Percentiles rank a stretch among this genome's conserved stretches.
phyloP scores from a whole-genome alignment of 164 flowering plant species.

The Stephania japonica region DNA sequence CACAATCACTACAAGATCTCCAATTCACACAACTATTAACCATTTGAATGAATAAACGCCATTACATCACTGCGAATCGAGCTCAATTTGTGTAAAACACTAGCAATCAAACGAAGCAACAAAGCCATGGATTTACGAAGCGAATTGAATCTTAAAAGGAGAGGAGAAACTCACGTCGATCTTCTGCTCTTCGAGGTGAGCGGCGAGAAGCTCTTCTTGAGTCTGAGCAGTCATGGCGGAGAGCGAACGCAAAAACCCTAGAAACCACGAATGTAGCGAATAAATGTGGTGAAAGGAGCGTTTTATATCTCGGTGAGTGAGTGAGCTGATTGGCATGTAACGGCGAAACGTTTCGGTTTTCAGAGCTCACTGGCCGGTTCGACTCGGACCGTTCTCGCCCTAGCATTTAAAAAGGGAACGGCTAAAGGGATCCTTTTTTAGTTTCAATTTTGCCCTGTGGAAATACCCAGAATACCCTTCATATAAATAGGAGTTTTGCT shows the following conservation, averaged over 20 bases:
- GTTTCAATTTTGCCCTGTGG: too few relatives aligned
- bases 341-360: too few relatives aligned
- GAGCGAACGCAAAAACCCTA: conserved; percentile 6
- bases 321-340: too few relatives aligned
- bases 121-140: neutral
- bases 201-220: conserved; percentile 61
- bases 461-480: too few relatives aligned
- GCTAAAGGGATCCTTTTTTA: too few relatives aligned
- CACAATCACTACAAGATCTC: neutral
- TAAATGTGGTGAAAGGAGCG: neutral
- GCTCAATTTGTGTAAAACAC: neutral
- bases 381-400: too few relatives aligned
- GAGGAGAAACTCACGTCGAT: conserved; percentile 34
- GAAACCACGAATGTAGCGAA: neutral
- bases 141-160: neutral
- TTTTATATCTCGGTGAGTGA: neutral
- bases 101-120: neutral
- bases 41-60: neutral
- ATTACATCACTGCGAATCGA: neutral
- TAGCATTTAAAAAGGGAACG: too few relatives aligned
- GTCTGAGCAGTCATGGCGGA: conserved; percentile 49
- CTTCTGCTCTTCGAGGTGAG: conserved; percentile 51
- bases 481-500: too few relatives aligned
- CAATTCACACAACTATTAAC: neutral
- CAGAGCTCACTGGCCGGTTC: too few relatives aligned